These are phyloP conservation scores for Dimocarpus longan DNA, from an alignment of 345 rosid genomes.

Conservation along the genomic window DNA sequence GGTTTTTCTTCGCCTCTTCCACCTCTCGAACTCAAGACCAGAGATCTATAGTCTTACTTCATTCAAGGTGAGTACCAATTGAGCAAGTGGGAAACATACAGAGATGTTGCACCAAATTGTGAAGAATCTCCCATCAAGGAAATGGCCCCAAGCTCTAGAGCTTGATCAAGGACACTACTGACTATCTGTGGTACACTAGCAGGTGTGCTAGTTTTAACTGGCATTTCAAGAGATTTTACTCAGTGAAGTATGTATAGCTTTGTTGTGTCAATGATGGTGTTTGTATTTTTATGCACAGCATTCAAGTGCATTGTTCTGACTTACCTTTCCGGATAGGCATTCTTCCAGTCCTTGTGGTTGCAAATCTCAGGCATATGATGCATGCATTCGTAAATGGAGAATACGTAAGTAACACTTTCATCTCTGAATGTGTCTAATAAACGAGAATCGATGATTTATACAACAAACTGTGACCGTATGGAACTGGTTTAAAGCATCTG, in stretches of 20 bases:
- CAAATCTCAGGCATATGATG: slow-evolving; percentile 50
- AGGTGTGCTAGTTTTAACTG: slow-evolving; percentile 20
- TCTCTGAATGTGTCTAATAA: background rate
- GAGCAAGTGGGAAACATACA: slow-evolving; percentile 40
- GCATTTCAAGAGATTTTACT: background rate
- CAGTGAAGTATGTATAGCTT: background rate
- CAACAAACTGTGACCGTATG: background rate
- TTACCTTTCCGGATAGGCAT: slow-evolving; percentile 32
- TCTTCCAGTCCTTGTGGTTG: slow-evolving; percentile 41
- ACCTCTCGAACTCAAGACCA: too few relatives aligned
- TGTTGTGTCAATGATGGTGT: background rate
- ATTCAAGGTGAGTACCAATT: too few relatives aligned
- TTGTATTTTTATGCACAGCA: slow-evolving; percentile 26
- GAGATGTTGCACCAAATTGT: slow-evolving; percentile 30
- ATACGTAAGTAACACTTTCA: slow-evolving; percentile 28
- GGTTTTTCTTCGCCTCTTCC: too few relatives aligned
- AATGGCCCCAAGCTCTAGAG: slow-evolving; percentile 27
- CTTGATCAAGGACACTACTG: slow-evolving; percentile 40
- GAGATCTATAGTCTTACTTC: too few relatives aligned
- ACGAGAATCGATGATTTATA: background rate
- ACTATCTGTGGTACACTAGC: slow-evolving; percentile 47
- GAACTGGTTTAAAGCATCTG: slow-evolving; percentile 35
- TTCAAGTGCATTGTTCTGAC: slow-evolving; percentile 31
- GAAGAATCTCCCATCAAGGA: slow-evolving; percentile 15
- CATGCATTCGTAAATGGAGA: slow-evolving; percentile 47